phyloP scores from a whole-genome alignment of 139 green algal species.

The Astrephomene gubernaculifera region DNA sequence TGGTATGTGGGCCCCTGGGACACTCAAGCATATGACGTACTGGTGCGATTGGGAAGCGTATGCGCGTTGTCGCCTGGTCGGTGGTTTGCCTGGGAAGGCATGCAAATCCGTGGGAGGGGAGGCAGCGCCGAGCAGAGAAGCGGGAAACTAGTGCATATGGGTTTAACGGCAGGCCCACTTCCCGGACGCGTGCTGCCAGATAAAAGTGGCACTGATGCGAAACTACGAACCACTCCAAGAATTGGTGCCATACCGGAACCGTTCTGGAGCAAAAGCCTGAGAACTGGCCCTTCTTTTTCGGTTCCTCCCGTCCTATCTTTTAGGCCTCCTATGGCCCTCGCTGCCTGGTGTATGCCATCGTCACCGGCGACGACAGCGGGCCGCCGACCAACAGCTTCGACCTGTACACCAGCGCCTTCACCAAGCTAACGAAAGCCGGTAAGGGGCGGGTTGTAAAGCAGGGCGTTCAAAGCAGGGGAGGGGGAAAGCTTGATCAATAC shows the following conservation, averaged over 20 bases:
- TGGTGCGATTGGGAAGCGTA: background rate
- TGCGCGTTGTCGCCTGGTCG: no score
- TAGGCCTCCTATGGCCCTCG: slow-evolving; percentile 2
- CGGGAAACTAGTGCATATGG: background rate
- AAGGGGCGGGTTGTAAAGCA: background rate
- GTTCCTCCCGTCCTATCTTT: background rate
- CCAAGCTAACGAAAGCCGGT: background rate
- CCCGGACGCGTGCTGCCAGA: no score
- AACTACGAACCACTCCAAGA: no score
- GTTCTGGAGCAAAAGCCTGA: no score
- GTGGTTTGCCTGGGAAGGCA: no score
- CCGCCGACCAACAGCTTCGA: slow-evolving; percentile 5
- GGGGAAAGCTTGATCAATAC: background rate
- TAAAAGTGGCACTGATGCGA: no score
- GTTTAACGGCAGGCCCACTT: background rate
- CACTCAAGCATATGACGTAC: background rate
- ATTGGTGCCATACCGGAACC: no score
- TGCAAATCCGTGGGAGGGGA: background rate
- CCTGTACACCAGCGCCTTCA: background rate
- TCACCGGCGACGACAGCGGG: slow-evolving; percentile 24
- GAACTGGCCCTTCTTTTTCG: background rate
- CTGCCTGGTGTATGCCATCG: slow-evolving; percentile 28
- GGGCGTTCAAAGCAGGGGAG: no score
- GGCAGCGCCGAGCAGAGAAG: background rate
- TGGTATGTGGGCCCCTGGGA: slow-evolving; percentile 32